These are phyloP conservation scores for Cystobasidium sp. DNA, from an alignment of 1,284 basidiomycete species.

Conservation along the genomic window DNA sequence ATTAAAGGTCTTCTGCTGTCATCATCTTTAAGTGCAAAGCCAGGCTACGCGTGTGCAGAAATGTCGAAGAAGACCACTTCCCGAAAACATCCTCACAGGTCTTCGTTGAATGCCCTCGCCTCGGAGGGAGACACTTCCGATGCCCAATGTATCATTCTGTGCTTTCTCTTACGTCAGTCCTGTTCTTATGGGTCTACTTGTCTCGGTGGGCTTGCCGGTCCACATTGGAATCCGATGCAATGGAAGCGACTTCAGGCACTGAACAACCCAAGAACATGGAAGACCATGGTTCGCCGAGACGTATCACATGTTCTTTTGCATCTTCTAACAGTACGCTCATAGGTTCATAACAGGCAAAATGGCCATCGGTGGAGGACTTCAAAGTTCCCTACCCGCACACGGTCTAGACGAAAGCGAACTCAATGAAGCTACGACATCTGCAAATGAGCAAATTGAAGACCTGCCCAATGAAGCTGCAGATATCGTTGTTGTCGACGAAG, in stretches of 20 bases:
- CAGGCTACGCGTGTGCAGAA: too few relatives aligned
- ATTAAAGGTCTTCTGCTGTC: too few relatives aligned
- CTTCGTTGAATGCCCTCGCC: not conserved
- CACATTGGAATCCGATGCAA: not conserved
- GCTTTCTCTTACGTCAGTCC: not conserved
- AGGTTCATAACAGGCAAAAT: not conserved
- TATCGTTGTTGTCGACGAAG: not conserved
- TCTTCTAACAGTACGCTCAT: not conserved
- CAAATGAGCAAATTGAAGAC: slow-evolving; percentile 1
- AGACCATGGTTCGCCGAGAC: too few relatives aligned
- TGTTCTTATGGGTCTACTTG: not conserved
- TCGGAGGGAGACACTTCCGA: not conserved
- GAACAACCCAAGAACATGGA: too few relatives aligned
- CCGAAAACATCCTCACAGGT: too few relatives aligned
- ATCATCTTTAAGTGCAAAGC: too few relatives aligned
- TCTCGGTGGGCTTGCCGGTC: slow-evolving; percentile 6
- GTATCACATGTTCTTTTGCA: too few relatives aligned
- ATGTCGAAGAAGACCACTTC: too few relatives aligned
- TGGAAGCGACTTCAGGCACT: not conserved
- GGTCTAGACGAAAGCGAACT: not conserved
- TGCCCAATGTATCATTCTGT: not conserved
- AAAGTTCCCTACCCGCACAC: not conserved
- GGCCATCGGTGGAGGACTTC: not conserved
- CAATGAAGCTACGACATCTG: slow-evolving; percentile 3
- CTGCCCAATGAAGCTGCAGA: slow-evolving; percentile 1